Conservation (phyloP, 495 filamentous ascomycete species). For the Lindgomyces ingoldianus region DNA sequence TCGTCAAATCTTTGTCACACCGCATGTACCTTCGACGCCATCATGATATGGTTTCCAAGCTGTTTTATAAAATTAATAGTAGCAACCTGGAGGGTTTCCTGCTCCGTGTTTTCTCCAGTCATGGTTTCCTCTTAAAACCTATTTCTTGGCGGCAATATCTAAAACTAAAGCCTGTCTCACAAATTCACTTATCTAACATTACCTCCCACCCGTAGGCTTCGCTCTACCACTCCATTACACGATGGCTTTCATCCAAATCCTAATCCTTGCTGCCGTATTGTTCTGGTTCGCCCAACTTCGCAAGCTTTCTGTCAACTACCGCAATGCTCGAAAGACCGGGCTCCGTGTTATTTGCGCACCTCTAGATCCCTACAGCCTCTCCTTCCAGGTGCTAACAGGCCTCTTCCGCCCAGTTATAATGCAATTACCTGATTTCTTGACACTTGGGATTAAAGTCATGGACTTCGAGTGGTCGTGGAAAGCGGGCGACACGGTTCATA, state of each 20-base stretch:
- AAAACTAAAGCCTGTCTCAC: too few relatives aligned
- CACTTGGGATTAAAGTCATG: not conserved
- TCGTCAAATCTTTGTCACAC: too few relatives aligned
- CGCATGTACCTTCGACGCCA: too few relatives aligned
- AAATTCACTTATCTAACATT: too few relatives aligned
- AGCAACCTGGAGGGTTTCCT: too few relatives aligned
- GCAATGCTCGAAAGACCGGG: not conserved
- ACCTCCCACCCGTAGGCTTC: too few relatives aligned
- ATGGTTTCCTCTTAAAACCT: too few relatives aligned
- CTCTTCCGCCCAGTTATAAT: not conserved
- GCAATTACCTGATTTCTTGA: not conserved
- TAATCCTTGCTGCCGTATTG: not conserved
- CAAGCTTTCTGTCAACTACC: constrained; percentile 14
- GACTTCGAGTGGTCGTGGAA: not conserved
- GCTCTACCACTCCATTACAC: not conserved
- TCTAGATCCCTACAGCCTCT: constrained; percentile 10
- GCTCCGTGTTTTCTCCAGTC: too few relatives aligned
- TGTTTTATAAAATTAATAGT: too few relatives aligned
- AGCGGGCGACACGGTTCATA: not conserved
- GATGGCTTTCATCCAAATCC: too few relatives aligned
- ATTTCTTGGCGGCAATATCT: too few relatives aligned
- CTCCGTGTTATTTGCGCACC: constrained; percentile 13
- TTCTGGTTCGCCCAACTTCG: not conserved
- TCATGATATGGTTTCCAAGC: too few relatives aligned
- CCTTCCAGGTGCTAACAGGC: not conserved